Evolutionary conservation across 495 filamentous ascomycete species (phyloP).

Genomic region (Gamarada debralockiae): DNA sequence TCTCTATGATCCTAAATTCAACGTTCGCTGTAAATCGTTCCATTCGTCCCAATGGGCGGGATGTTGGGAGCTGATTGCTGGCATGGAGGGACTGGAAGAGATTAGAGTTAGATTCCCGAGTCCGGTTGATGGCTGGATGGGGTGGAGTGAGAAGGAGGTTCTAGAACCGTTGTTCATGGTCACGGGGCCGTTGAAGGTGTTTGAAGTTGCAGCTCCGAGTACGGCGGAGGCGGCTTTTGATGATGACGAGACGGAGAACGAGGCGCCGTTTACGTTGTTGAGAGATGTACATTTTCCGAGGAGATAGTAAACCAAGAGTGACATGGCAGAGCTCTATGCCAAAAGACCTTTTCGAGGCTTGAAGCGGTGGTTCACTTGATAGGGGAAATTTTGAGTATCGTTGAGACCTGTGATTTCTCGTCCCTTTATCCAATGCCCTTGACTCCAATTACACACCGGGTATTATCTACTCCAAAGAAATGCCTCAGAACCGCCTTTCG

Average conservation of each 20-base stretch:
- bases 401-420: too few species aligned
- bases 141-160: constrained; percentile 1
- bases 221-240: background rate
- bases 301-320: too few species aligned
- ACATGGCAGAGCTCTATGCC: too few species aligned
- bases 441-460: background rate
- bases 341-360: too few species aligned
- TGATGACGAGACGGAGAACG: background rate
- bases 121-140: background rate
- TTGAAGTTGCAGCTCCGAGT: constrained; percentile 1
- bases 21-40: background rate
- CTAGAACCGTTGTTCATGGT: background rate
- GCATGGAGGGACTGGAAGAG: constrained; percentile 5
- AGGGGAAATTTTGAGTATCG: too few species aligned
- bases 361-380: too few species aligned
- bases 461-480: background rate
- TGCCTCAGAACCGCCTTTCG: background rate
- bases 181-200: background rate
- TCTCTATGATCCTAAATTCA: background rate
- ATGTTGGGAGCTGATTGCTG: constrained; percentile 1
- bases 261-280: background rate
- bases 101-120: constrained; percentile 3
- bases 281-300: background rate
- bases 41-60: background rate
- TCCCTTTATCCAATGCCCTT: too few species aligned